A percentile compares a stretch with the other conserved stretches of the same genome.
These are phyloP conservation scores for Tolypocladium ophioglossoides DNA, from an alignment of 2,329 filamentous ascomycete species.

Conservation along the genomic window DNA sequence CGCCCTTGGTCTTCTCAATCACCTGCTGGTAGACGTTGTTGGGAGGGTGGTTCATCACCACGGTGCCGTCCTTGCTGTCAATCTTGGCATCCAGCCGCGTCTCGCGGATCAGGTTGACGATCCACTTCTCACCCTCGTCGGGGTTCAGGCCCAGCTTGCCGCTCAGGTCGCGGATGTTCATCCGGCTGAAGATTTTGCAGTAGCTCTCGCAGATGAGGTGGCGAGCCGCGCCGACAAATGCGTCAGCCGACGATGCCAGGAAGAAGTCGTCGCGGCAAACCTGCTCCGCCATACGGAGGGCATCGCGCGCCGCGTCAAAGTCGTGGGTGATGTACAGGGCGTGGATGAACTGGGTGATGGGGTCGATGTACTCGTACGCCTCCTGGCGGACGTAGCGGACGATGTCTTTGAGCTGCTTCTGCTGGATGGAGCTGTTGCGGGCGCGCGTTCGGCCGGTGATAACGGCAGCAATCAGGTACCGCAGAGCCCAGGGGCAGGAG, in stretches of 20 bases:
- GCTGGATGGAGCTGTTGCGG: slow-evolving; percentile 77
- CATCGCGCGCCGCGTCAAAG: slow-evolving; percentile 90
- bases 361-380: slow-evolving; percentile 93
- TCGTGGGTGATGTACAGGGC: slow-evolving; percentile 80
- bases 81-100: slow-evolving; percentile 98
- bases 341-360: slow-evolving; percentile 91
- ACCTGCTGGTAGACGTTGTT: slow-evolving; percentile 99
- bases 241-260: slow-evolving; percentile 71
- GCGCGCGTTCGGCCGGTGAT: slow-evolving; percentile 81
- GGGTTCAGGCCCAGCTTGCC: slow-evolving; percentile 82
- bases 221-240: slow-evolving; percentile 86
- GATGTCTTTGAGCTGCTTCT: slow-evolving; percentile 97
- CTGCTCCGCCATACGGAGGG: slow-evolving; percentile 77
- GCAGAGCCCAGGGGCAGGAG: slow-evolving; percentile 88
- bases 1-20: slow-evolving; percentile 97
- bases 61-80: slow-evolving; percentile 96
- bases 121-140: slow-evolving; percentile 99
- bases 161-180: slow-evolving; percentile 95
- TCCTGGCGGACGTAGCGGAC: slow-evolving; percentile 94
- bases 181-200: slow-evolving; percentile 99
- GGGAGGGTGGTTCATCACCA: slow-evolving; percentile 98
- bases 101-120: slow-evolving; percentile 97
- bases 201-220: slow-evolving; percentile 98
- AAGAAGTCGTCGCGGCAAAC: slow-evolving; percentile 94
- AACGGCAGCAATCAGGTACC: slow-evolving; percentile 87